Conservation (phyloP, 2,329 filamentous ascomycete genomes). For the Colletotrichum ledebouriae region DNA sequence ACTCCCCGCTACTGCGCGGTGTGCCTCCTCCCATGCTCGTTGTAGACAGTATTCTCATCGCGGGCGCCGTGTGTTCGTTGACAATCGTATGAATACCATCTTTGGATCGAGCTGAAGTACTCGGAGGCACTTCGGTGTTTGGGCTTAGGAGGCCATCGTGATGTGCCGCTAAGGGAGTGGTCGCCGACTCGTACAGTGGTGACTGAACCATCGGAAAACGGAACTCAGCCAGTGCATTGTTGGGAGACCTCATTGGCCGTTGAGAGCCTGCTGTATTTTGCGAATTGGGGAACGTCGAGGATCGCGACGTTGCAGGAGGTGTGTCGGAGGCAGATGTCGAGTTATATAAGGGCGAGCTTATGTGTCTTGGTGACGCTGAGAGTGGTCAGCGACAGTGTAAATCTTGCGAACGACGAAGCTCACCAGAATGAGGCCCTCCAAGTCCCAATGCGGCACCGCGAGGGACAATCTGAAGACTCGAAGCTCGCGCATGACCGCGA, state of each 20-base stretch:
- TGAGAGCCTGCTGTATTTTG: conserved; percentile 54
- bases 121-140: conserved; percentile 41
- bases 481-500: conserved; percentile 80
- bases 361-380: conserved; percentile 56
- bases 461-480: conserved; percentile 82
- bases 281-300: conserved; percentile 61
- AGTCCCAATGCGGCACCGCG: conserved; percentile 49
- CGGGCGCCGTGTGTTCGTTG: conserved; percentile 70
- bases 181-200: conserved; percentile 52
- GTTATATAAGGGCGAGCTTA: conserved; percentile 66
- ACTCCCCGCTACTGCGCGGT: conserved; percentile 91
- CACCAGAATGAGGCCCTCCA: conserved; percentile 55
- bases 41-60: conserved; percentile 80
- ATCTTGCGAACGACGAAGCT: conserved; percentile 41
- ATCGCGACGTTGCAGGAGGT: conserved; percentile 57
- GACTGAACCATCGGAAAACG: conserved; percentile 66
- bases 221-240: conserved; percentile 66
- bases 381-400: conserved; percentile 12
- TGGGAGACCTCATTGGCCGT: conserved; percentile 57
- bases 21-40: conserved; percentile 82
- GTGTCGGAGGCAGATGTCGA: conserved; percentile 67
- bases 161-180: conserved; percentile 48
- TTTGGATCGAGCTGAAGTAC: conserved; percentile 56
- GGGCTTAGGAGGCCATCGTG: conserved; percentile 59
- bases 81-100: conserved; percentile 61